Base-by-base conservation (phyloP, 148 eudicot genomes). In the Vaccinium vitisidaea region DNA sequence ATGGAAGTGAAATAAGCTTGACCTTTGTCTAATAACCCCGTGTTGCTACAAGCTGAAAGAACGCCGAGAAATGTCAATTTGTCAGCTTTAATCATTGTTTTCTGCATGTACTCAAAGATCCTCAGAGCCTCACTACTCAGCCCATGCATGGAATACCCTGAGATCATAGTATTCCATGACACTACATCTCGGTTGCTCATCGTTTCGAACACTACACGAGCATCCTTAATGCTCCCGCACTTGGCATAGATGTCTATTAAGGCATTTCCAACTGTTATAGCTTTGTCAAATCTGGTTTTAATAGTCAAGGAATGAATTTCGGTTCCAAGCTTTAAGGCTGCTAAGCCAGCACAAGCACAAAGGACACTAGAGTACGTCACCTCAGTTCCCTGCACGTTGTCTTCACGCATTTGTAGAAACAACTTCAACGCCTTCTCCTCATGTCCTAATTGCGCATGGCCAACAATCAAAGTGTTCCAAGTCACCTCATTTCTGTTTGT, bases 401-500 rank as follows among this genome's bases (percentile, higher is more conserved):
- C 84, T 81, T 91, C 89, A 82, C 88, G 94, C 98, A 96, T 94
- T 82, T 88, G 70, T 71, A 69, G 83, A 85, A 94, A 96, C 87
- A 94, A 55, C 84, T 71, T 73, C 73, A 94, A 85, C 67, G 98
- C 98, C 77, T 86, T 89, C 86, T 93, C 92, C 2, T 89, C 88
- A 27, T 94, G 92, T 74, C 97, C 97, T 56, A 83, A 77, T 82
- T 91, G 94, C 23, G 89, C 94, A 88, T 90, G 89, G 69, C 93
- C 95, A 82, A 96, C 98, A 83, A 96, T 94, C 78, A 94, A 54
- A 23, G 98, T 96, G 83, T 96, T 96, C 98, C 98, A 96, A 19
- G 94, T 90, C 83, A 94, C 97, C 59, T 90, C 96, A 85, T 89
- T 94, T 84, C 82, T 92, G 84, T 91, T 87, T 65, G 13, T 71